Evolutionary conservation across 306 rosid genomes (phyloP), one percentile per base, ranked within the genome.

Genomic region (Rosa rugosa): DNA sequence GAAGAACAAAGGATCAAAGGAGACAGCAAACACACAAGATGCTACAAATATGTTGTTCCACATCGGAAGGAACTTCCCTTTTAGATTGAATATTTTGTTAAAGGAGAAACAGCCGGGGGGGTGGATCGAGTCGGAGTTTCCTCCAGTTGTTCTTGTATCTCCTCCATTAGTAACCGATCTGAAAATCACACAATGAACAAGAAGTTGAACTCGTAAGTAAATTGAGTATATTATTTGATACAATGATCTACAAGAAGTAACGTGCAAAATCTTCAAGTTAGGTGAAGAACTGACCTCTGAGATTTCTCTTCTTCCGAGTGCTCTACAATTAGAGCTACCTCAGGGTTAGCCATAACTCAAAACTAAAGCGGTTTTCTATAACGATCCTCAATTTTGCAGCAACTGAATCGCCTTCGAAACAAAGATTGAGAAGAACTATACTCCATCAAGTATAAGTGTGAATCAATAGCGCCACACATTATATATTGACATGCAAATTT

Each of bases 1-100:
- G 42, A 84, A 69, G 80, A 84, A 84, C 71, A 84, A 25, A 11
- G 85, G 85, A 75, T 84, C 87, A 40, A 75, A 44, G 4, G 56
- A 77, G 44, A 84, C 84, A 22, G 87, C 85, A 69, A 84, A 51
- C 25, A 81, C 59, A 64, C 83, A 81, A 34, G 82, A 77, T 40
- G 47, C 20, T 42, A 77, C 53, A 67, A 84, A 84, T 69, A 84
- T 59, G 49, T 18, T 77, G 38, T 84, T 77, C 84, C 79, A 77
- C 34, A 4, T 20, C 18, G 40, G 23, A 70, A 74, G 36, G 31
- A 67, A 31, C 5, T 42, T 8, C 11, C n/a, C 25, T 67, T 17
- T 67, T 3, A 1, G 13, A 57, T n/a, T 0, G 9, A n/a, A 57
- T 2, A 57, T 57, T 23, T 3, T 9, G 31, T 9, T 22, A 6